Evolutionary conservation across 352 stramenopile species (phyloP).

Genomic region (Globisporangium takayamanum): DNA sequence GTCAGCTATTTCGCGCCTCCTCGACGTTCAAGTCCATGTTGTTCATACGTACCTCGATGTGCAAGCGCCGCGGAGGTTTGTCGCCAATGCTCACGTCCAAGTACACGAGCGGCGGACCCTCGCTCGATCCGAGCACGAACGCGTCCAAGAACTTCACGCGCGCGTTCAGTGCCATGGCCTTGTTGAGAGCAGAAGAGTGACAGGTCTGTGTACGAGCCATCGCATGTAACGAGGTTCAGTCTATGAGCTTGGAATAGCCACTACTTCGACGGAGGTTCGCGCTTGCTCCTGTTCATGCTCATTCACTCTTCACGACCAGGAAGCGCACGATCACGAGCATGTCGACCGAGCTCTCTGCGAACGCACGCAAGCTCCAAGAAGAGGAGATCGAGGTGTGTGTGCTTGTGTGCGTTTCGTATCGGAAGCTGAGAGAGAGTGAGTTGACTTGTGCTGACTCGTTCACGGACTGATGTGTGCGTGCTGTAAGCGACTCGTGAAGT

Average conservation of each 20-base stretch:
- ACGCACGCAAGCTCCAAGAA: constrained; percentile 49
- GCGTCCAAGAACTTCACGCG: constrained; percentile 37
- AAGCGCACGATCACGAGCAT: not conserved
- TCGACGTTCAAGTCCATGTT: not conserved
- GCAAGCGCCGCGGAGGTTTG: constrained; percentile 41
- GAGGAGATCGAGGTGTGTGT: constrained; percentile 50
- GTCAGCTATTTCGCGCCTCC: not conserved
- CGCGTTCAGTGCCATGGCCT: constrained; percentile 39
- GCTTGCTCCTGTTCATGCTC: not conserved
- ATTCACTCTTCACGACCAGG: not conserved
- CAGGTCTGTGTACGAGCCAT: no score
- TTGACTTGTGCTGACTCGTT: not conserved
- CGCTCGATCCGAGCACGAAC: constrained; percentile 28
- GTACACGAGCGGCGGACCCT: constrained; percentile 51
- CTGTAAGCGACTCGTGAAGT: constrained; percentile 63
- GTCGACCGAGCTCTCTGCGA: constrained; percentile 24
- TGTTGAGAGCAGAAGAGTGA: not conserved
- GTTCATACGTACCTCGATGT: constrained; percentile 42
- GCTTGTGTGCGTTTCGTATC: not conserved
- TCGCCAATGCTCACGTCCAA: constrained; percentile 52
- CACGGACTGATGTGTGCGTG: not conserved
- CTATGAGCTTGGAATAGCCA: not conserved
- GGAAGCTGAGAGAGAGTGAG: not conserved
- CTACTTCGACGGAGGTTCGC: no score
- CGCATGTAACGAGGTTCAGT: no score